Conservation (phyloP, 1,139 yeast species). For the Scheffersomyces parashehatae region DNA sequence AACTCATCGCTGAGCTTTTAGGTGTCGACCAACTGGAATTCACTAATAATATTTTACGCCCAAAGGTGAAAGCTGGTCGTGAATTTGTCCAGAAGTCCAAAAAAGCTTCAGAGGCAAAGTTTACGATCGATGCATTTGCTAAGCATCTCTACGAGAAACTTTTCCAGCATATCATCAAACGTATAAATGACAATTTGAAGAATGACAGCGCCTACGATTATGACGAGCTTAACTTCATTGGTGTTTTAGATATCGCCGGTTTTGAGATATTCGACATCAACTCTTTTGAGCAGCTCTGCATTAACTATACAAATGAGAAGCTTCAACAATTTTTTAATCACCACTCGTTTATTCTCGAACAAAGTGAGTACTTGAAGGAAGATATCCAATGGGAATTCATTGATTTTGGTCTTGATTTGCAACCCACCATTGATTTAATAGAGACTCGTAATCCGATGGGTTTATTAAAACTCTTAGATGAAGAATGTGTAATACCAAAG, state of each 20-base stretch:
- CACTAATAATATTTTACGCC: constrained; percentile 60
- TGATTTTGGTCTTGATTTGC: constrained; percentile 95
- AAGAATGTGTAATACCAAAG: constrained; percentile 93
- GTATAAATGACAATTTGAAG: constrained; percentile 70
- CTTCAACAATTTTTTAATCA: constrained; percentile 97
- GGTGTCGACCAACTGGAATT: constrained; percentile 65
- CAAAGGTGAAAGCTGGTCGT: constrained; percentile 88
- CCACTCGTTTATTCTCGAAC: constrained; percentile 95
- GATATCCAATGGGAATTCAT: constrained; percentile 95
- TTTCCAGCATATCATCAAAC: constrained; percentile 74
- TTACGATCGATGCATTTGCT: constrained; percentile 83
- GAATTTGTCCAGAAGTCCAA: constrained; percentile 83
- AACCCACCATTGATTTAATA: constrained; percentile 90
- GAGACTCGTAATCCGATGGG: constrained; percentile 81
- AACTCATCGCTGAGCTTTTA: constrained; percentile 58
- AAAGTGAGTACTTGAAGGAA: constrained; percentile 90
- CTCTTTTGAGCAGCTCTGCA: constrained; percentile 95
- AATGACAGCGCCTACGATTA: constrained; percentile 20
- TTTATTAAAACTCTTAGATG: constrained; percentile 85
- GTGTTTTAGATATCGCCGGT: constrained; percentile 96
- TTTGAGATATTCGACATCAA: constrained; percentile 91
- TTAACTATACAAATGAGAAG: constrained; percentile 94
- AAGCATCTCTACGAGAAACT: constrained; percentile 83
- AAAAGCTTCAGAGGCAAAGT: constrained; percentile 77
- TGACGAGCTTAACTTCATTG: constrained; percentile 61